These are phyloP conservation scores for Xylaria curta DNA, from an alignment of 495 filamentous ascomycete genomes.

Conservation along the genomic window DNA sequence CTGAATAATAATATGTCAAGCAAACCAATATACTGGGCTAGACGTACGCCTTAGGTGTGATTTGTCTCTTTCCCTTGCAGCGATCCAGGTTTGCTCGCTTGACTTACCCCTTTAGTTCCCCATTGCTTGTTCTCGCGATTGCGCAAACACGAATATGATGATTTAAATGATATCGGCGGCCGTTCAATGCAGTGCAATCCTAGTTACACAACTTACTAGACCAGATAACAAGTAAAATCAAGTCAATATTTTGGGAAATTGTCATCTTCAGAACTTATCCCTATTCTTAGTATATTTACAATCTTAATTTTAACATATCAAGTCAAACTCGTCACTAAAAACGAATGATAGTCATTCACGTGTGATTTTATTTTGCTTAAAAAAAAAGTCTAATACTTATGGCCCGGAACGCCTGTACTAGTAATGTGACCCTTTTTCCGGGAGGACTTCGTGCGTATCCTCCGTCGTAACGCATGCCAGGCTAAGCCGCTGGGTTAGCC, in stretches of 20 bases:
- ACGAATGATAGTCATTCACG: background rate
- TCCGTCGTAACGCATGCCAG: constrained; percentile 10
- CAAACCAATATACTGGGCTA: background rate
- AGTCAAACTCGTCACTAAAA: background rate
- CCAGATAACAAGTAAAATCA: background rate
- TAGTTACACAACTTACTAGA: background rate
- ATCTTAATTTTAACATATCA: background rate
- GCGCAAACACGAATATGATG: too few species aligned
- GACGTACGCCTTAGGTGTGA: background rate
- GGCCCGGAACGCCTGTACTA: constrained; percentile 24
- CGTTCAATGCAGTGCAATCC: too few species aligned
- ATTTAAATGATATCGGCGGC: too few species aligned
- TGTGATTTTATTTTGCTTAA: constrained; percentile 19
- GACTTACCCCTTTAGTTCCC: too few species aligned
- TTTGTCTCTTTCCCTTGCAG: background rate
- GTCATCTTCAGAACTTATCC: background rate
- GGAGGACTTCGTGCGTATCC: background rate
- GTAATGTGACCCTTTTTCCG: background rate
- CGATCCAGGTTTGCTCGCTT: too few species aligned
- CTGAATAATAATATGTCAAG: background rate
- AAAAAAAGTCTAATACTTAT: constrained; percentile 15
- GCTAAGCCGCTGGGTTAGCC: background rate
- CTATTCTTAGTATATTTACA: background rate
- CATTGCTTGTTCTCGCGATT: too few species aligned
- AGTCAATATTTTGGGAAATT: background rate